These are phyloP conservation scores for Bolboschoenus planiculmis DNA, from an alignment of 176 grass and related monocot genomes.

Conservation along the genomic window DNA sequence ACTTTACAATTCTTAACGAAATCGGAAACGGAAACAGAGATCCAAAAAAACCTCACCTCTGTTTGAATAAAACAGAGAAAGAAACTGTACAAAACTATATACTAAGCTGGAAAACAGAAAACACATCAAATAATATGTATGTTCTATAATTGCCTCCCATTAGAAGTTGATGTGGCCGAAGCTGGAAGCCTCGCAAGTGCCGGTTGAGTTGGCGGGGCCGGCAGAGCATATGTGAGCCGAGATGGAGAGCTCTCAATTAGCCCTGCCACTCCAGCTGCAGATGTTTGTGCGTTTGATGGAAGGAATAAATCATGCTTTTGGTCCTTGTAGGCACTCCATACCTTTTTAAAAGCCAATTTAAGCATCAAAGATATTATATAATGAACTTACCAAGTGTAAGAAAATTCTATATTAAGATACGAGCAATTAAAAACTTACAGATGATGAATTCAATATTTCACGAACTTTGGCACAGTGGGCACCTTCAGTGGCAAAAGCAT, in stretches of 20 bases:
- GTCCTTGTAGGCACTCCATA: conserved; percentile 96
- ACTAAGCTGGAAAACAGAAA: conserved; percentile 13
- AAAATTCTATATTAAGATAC: neutral
- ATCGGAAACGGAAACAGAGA: conserved; percentile 14
- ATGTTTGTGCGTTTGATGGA: conserved; percentile 86
- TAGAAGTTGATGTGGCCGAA: conserved; percentile 42
- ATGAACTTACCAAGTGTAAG: neutral
- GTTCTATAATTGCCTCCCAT: conserved; percentile 40
- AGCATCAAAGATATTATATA: neutral
- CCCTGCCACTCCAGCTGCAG: conserved; percentile 88
- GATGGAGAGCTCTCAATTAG: conserved; percentile 93
- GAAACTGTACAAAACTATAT: conserved; percentile 28
- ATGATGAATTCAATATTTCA: conserved; percentile 78
- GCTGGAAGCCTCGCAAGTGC: conserved; percentile 54
- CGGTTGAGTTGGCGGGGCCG: conserved; percentile 65
- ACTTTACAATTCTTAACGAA: conserved; percentile 7
- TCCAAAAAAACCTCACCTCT: conserved; percentile 17
- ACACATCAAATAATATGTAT: conserved; percentile 18
- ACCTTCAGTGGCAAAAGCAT: conserved; percentile 97
- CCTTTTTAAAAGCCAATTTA: conserved; percentile 29
- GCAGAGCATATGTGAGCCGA: conserved; percentile 68
- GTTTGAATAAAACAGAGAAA: conserved; percentile 14
- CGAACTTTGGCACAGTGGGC: conserved; percentile 92
- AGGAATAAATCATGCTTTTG: conserved; percentile 98
- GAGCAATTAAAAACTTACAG: conserved; percentile 45